Evolutionary conservation across 1,284 basidiomycete genomes (phyloP).

Genomic region (Moesziomyces aphidis): DNA sequence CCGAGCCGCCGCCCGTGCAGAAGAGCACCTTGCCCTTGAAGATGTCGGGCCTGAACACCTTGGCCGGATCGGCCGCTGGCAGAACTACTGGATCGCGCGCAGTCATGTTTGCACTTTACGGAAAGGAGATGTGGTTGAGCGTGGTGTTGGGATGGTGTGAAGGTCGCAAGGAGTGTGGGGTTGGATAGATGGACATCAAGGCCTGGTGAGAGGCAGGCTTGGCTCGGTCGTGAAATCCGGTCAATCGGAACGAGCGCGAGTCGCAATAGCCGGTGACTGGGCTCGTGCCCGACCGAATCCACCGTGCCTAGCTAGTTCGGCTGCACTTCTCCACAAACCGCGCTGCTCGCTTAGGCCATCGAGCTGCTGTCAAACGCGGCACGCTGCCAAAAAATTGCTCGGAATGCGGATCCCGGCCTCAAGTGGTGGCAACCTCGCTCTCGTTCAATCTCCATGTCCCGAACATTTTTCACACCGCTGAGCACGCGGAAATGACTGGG

Average conservation of each 20-base stretch:
- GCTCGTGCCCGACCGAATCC: not conserved
- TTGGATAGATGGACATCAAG: not conserved
- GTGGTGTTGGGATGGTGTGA: no score
- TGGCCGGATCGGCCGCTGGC: constrained; percentile 33
- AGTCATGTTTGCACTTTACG: constrained; percentile 8
- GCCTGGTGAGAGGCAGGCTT: not conserved
- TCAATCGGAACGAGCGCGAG: not conserved
- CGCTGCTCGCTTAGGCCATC: not conserved
- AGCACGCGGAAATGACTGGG: not conserved
- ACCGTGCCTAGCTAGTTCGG: not conserved
- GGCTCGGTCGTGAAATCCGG: not conserved
- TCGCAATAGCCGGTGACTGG: not conserved
- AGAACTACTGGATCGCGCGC: constrained; percentile 26
- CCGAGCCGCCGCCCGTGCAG: constrained; percentile 76
- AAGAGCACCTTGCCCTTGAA: constrained; percentile 94
- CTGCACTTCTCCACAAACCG: not conserved
- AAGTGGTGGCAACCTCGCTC: no score
- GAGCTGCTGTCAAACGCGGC: not conserved
- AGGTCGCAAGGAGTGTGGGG: no score
- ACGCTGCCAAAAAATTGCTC: not conserved
- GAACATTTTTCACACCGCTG: no score
- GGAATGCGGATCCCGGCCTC: not conserved
- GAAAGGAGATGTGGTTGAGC: no score
- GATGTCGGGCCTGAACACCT: constrained; percentile 78
- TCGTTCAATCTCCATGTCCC: no score